Evolutionary conservation across 108 stramenopile species (phyloP).

Genomic region (Nannochloropsis gaditana): DNA sequence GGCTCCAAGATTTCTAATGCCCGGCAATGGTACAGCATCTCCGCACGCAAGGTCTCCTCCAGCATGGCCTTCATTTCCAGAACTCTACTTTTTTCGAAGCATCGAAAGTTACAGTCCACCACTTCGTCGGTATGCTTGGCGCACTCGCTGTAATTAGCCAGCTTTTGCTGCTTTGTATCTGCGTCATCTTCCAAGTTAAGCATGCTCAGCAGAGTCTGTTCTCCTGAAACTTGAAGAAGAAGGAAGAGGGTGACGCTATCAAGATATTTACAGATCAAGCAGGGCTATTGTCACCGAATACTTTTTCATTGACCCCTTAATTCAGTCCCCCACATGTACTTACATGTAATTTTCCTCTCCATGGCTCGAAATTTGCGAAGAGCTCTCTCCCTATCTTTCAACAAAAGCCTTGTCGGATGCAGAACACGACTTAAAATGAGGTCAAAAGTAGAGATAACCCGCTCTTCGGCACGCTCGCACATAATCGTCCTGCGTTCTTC

Average conservation of each 20-base stretch:
- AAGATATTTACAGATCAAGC: too few species aligned
- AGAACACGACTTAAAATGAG: not conserved
- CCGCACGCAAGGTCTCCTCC: not conserved
- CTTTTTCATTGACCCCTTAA: not conserved
- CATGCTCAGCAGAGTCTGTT: not conserved
- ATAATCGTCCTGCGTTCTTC: not conserved
- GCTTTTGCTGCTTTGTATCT: not conserved
- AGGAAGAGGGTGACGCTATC: too few species aligned
- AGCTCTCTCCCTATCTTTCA: not conserved
- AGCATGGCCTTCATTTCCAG: constrained; percentile 6
- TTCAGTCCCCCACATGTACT: not conserved
- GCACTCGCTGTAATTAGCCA: constrained; percentile 3
- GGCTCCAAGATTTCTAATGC: not conserved
- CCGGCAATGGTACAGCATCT: not conserved
- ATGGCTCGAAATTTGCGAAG: not conserved
- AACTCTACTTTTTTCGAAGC: constrained; percentile 17
- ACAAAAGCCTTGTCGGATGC: constrained; percentile 1
- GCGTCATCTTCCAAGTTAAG: constrained; percentile 10
- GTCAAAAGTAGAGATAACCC: not conserved
- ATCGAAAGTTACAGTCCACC: not conserved
- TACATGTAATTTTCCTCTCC: constrained; percentile 12
- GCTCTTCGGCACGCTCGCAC: constrained; percentile 6
- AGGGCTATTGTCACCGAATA: too few species aligned
- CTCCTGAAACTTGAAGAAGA: not conserved
- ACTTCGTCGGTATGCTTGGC: constrained; percentile 17